Base-by-base conservation (phyloP, 306 rosid genomes). In the Sindora glabra region DNA sequence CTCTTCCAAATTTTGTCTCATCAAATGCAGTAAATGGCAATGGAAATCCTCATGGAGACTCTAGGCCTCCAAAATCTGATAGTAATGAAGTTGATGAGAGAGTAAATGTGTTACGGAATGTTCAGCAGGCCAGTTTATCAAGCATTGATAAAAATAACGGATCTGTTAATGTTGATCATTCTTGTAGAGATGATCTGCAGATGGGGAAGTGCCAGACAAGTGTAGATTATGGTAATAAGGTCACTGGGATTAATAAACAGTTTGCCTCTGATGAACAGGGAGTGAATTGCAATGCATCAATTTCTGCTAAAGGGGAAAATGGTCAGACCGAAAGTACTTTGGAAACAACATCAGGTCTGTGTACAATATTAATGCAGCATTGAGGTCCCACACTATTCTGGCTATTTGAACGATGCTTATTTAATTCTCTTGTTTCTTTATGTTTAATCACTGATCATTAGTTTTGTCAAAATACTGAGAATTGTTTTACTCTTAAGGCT, bases 301-400 rank as follows among this genome's bases (percentile, higher is more conserved):
- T 64, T 67, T 67, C 76, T 50, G 49, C 55, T 57, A 80, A 72
- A 44, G 85, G 80, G 27, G 95, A 81, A 59, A 74, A 65, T 74
- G 73, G 71, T 61, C 64, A 67, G 65, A 79, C 73, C 62, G 78
- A 77, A 71, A 69, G 73, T 53, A 73, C 42, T 79, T 1, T 72
- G 68, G 96, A 86, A 71, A 67, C 40, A 44, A 16, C 72, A 24
- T 73, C 95, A 89, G 99, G 99, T 92, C 13, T 67, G 77, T 47
- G 9, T 63, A 14, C 59, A 26, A 2, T 36, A 27, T 46, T 33
- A 27, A 48, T 49, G 38, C 42, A 6, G 39, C 54, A 24, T 45
- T 13, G 14, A 16, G 36, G n/a, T 45, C 60, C 25, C 39, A 62
- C 37, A 30, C 22, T 26, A 15, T 19, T 51, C 60, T 51, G 51